Percentiles rank a stretch among this genome's conserved stretches.
Evolutionary conservation across 1,284 basidiomycete genomes (phyloP).

Genomic region (Albatrellus sp.): DNA sequence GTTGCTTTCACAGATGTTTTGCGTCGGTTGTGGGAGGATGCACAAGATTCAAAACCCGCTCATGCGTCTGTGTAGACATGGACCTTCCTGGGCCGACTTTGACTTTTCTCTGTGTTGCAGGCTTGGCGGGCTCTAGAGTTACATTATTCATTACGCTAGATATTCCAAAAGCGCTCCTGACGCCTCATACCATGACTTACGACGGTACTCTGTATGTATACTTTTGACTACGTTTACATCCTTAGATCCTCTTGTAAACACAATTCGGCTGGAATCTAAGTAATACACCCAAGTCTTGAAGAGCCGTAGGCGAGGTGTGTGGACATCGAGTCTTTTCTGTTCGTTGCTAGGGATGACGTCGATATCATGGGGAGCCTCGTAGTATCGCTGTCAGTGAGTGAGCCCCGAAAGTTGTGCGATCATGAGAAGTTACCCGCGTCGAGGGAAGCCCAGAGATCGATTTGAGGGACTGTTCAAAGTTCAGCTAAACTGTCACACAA

Average conservation of each 20-base stretch:
- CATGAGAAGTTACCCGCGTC: no score
- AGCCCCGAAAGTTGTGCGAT: no score
- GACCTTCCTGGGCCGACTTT: constrained; percentile 4
- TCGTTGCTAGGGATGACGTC: no score
- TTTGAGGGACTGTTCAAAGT: no score
- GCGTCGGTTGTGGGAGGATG: constrained; percentile 53
- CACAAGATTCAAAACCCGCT: constrained; percentile 26
- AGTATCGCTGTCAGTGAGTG: no score
- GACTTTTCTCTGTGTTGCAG: constrained; percentile 4
- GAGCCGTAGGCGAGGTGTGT: no score
- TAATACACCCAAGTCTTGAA: no score
- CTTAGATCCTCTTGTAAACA: neutral
- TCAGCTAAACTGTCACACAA: neutral
- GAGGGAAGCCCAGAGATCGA: no score
- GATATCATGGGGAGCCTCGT: no score
- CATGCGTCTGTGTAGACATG: constrained; percentile 13
- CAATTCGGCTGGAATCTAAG: neutral
- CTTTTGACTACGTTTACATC: neutral
- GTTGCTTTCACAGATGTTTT: constrained; percentile 81
- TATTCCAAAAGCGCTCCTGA: constrained; percentile 13
- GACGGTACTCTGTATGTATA: constrained; percentile 8
- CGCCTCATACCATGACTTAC: constrained; percentile 12
- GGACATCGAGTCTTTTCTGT: no score
- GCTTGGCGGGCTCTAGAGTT: constrained; percentile 9
- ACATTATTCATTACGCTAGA: constrained; percentile 7